Evolutionary conservation across 2,329 filamentous ascomycete species (phyloP), one percentile per base, ranked within the genome.

Genomic region (Aspergillus ibericus): DNA sequence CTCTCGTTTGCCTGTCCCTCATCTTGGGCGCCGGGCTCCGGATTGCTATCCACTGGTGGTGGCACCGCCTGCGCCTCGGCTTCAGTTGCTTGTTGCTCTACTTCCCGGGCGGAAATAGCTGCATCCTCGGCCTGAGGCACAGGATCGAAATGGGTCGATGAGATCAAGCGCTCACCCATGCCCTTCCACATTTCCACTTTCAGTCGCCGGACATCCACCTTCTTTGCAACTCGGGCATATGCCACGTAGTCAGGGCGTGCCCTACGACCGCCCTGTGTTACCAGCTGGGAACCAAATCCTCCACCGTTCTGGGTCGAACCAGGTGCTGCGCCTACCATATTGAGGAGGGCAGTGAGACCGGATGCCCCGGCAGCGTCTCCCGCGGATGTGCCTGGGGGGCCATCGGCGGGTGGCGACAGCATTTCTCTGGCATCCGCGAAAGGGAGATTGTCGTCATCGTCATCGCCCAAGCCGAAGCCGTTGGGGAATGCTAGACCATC

Each of bases 151-250:
- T 75, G 67, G 9, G 69, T 67, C 8, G 75, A 70, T 40, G 72
- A 69, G 29, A 78, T 74, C 49, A 80, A 64, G 20, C 69, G 67
- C 35, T 77, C 81, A 2, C 82, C 83, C 70, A 87, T 86, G 1
- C 85, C 85, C 66, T 77, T 80, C 86, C 86, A 88, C 75, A 88
- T 82, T 65, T 88, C 84, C 65, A 86, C 83, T 68, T 88, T 88
- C 58, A 88, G 68, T 60, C 84, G 76, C 58, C 86, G 78, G 4
- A 88, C 84, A 66, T 88, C 86, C 5, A 88, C 85, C 71, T 88
- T 88, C 78, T 88, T 88, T 6, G 86, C 86, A 12, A 85, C 83
- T 29, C 85, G 78, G 9, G 86, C 86, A 67, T 88, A 88, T 61
- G 86, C 83, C 42, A 88, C 83, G 61, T 88, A 88, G 66, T 88